Base-by-base conservation (phyloP, 306 rosid genomes). In the Pyrus betulifolia region DNA sequence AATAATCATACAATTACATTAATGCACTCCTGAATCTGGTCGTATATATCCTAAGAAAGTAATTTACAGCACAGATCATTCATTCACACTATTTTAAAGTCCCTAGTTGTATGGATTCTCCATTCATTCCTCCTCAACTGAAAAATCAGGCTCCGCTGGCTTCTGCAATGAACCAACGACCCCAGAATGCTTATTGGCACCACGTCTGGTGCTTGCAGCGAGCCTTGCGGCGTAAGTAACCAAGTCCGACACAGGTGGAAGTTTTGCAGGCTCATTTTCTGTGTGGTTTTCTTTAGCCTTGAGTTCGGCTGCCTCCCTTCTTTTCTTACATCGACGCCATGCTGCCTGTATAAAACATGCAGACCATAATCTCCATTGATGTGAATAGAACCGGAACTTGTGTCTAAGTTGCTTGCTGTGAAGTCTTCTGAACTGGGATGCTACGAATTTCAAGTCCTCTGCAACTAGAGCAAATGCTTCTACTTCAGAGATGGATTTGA, bases 391-490 rank as follows among this genome's bases (percentile, higher is more conserved):
- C 75, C 91, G 84, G 82, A 96, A 96, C 44, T 84, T 96, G 80
- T 96, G 96, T 42, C 96, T 76, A 2, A 96, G 93, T 59, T 89
- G 96, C 64, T 92, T 96, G 70, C 90, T 90, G 58, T 89, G 98
- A 1, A 96, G 85, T 62, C 97, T 87, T 84, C 97, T 83, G 46
- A 88, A 96, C 25, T 91, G 97, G 0, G 97, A 87, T 30, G 98
- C 96, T 25, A 96, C 99, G 64, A 96, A 96, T 21, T 91, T 92
- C 23, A 96, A 79, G 81, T 96, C 99, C 61, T 96, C 97, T 2
- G 97, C 97, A n/a, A 81, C 86, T 23, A 96, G 87, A 64, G 98
- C 97, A 82, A 96, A 96, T 4, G 99, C 99, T 78, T 96, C 99
- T 2, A 96, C 97, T 83, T 96, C 97, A 0, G 96, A 87, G 23